Evolutionary conservation across 2,329 filamentous ascomycete genomes (phyloP).

Genomic region (Talaromyces atroroseus): DNA sequence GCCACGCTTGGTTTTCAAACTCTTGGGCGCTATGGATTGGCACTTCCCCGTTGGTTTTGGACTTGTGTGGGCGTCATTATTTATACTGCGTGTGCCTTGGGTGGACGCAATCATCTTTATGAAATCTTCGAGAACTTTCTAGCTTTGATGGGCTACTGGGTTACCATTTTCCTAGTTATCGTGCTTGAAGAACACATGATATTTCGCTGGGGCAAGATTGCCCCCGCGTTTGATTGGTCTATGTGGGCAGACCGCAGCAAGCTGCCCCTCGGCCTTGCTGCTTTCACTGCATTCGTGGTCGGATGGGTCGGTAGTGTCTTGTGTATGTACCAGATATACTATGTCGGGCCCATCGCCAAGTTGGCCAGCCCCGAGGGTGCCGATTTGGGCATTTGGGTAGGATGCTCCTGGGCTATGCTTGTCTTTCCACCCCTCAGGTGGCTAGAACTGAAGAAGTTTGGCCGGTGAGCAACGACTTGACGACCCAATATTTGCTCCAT

Average conservation of each 20-base stretch:
- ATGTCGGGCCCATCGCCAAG: conserved; percentile 31
- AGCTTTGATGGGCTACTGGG: conserved; percentile 45
- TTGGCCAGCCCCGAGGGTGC: conserved; percentile 26
- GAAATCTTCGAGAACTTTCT: conserved; percentile 43
- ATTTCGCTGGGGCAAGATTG: conserved; percentile 31
- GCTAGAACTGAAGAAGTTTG: conserved; percentile 27
- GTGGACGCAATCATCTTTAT: conserved; percentile 40
- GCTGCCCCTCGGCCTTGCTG: conserved; percentile 39
- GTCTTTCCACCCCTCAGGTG: conserved; percentile 31
- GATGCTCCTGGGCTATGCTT: conserved; percentile 29
- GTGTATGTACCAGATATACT: conserved; percentile 39
- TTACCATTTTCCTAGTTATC: conserved; percentile 39
- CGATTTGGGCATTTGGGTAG: conserved; percentile 36
- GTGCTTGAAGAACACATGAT: conserved; percentile 39
- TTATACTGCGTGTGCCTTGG: conserved; percentile 41
- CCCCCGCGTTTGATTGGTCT: conserved; percentile 33
- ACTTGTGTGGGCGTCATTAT: conserved; percentile 37
- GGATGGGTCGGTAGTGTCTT: conserved; percentile 39
- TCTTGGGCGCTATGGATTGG: conserved; percentile 33
- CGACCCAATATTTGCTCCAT: too few species aligned
- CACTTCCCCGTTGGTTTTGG: conserved; percentile 40
- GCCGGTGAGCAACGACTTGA: conserved; percentile 18
- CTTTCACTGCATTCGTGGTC: conserved; percentile 31
- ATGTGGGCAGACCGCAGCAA: conserved; percentile 34
- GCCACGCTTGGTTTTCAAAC: conserved; percentile 43